A percentile compares a stretch with the other conserved stretches of the same genome.
Conservation (phyloP, 371 early-diverging fungal genomes). For the Mucor indicus region DNA sequence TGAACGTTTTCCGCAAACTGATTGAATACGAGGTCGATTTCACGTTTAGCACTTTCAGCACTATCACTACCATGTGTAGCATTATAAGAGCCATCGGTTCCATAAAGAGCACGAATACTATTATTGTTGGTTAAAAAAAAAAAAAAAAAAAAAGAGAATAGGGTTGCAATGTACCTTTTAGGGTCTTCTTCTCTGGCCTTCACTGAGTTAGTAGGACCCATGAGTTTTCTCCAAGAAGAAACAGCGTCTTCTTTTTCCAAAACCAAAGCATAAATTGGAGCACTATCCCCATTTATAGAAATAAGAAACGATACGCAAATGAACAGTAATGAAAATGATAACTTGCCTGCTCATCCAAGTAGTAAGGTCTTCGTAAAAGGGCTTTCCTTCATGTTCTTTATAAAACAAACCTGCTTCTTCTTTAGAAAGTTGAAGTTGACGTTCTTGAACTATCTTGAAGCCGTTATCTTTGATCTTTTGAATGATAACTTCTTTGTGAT, state of each 20-base stretch:
- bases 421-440: slow-evolving; percentile 49
- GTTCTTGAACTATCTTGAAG: slow-evolving; percentile 58
- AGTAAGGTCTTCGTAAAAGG: slow-evolving; percentile 67
- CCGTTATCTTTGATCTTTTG: slow-evolving; percentile 50
- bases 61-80: slow-evolving; percentile 77
- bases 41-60: slow-evolving; percentile 61
- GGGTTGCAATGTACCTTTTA: slow-evolving; percentile 19
- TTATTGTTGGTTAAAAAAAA: slow-evolving; percentile 2
- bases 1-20: neutral
- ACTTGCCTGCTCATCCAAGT: slow-evolving; percentile 71
- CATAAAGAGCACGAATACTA: slow-evolving; percentile 63
- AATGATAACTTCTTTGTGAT: slow-evolving; percentile 57
- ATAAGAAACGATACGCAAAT: slow-evolving; percentile 5
- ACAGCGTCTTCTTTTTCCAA: slow-evolving; percentile 67
- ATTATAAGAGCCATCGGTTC: slow-evolving; percentile 63
- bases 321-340: neutral
- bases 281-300: slow-evolving; percentile 34
- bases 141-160: neutral
- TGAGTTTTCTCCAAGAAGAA: slow-evolving; percentile 63
- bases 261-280: slow-evolving; percentile 63
- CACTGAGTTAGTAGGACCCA: slow-evolving; percentile 75
- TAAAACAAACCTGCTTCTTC: slow-evolving; percentile 65
- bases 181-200: slow-evolving; percentile 65
- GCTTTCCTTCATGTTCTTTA: slow-evolving; percentile 64
- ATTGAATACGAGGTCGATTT: slow-evolving; percentile 43